A percentile compares a stretch with the other conserved stretches of the same genome.
Evolutionary conservation across 1,139 yeast species (phyloP).

Genomic region (Pichia sp.): DNA sequence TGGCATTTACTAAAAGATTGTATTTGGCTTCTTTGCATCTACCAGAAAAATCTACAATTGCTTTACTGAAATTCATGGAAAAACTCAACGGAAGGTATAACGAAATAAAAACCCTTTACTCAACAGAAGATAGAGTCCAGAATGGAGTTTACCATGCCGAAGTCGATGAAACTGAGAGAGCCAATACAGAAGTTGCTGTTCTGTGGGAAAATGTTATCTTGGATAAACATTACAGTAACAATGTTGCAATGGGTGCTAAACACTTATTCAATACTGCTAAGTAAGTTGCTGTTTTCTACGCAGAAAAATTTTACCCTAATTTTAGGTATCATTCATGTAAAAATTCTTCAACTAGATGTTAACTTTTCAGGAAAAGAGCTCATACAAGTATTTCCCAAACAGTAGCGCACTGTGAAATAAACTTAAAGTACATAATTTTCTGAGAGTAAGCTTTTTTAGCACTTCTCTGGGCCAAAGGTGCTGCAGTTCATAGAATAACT

Average conservation of each 20-base stretch:
- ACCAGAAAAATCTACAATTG: constrained; percentile 85
- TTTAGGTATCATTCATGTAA: too few relatives aligned
- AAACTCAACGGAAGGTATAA: constrained; percentile 68
- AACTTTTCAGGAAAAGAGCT: too few relatives aligned
- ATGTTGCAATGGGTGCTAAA: constrained; percentile 57
- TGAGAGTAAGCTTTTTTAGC: too few relatives aligned
- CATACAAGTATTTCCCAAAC: too few relatives aligned
- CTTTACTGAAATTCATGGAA: constrained; percentile 71
- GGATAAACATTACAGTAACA: constrained; percentile 77
- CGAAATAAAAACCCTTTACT: constrained; percentile 68
- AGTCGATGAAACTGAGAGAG: constrained; percentile 63
- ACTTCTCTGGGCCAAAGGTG: too few relatives aligned
- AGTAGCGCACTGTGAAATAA: too few relatives aligned
- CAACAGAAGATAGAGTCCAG: constrained; percentile 83
- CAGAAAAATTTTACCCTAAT: too few relatives aligned
- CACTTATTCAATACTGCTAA: constrained; percentile 35
- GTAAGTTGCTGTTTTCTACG: neutral
- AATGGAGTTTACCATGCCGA: constrained; percentile 71
- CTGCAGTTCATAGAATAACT: too few relatives aligned
- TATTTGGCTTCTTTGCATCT: constrained; percentile 64
- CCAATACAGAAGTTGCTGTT: constrained; percentile 83
- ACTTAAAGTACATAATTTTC: too few relatives aligned
- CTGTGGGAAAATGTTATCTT: constrained; percentile 82
- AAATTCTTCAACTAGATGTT: too few relatives aligned
- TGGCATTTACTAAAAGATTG: constrained; percentile 79